Conservation (phyloP, 2,329 filamentous ascomycete species). For the Anisogramma anomala region DNA sequence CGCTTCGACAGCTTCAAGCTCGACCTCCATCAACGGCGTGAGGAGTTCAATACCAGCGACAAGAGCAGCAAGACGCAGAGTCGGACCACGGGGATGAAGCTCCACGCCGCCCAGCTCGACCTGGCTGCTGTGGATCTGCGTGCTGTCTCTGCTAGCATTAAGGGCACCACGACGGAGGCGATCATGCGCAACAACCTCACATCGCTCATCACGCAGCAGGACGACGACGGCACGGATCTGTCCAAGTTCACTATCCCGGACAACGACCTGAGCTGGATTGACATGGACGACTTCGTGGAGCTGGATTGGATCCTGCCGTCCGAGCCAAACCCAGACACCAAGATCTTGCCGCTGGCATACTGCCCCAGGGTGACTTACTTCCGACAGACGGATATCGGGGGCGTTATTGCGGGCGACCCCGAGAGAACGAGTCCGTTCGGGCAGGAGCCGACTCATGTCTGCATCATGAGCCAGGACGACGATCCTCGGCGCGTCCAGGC, state of each 20-base stretch:
- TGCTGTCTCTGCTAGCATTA: slow-evolving; percentile 83
- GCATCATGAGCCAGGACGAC: slow-evolving; percentile 84
- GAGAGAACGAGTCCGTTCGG: slow-evolving; percentile 83
- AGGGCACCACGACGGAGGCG: slow-evolving; percentile 65
- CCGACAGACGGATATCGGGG: slow-evolving; percentile 84
- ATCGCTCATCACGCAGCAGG: slow-evolving; percentile 40
- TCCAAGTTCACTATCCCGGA: slow-evolving; percentile 93
- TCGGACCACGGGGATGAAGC: slow-evolving; percentile 85
- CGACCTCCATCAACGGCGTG: slow-evolving; percentile 84
- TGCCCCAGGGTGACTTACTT: slow-evolving; percentile 96
- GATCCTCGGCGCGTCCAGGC: slow-evolving; percentile 83
- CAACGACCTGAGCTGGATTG: slow-evolving; percentile 91
- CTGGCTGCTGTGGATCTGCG: slow-evolving; percentile 84
- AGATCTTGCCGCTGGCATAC: slow-evolving; percentile 83
- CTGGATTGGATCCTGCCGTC: slow-evolving; percentile 91
- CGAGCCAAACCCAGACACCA: slow-evolving; percentile 81
- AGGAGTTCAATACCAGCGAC: slow-evolving; percentile 77
- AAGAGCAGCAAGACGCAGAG: slow-evolving; percentile 65
- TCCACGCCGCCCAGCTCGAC: slow-evolving; percentile 88
- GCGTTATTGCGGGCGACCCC: slow-evolving; percentile 66
- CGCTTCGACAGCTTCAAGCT: slow-evolving; percentile 95
- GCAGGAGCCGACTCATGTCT: slow-evolving; percentile 84
- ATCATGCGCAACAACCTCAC: slow-evolving; percentile 50
- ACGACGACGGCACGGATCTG: slow-evolving; percentile 53
- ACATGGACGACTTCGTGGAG: slow-evolving; percentile 99